phyloP scores from a whole-genome alignment of 768 basidiomycete species.

The Pulveroboletus sp. region DNA sequence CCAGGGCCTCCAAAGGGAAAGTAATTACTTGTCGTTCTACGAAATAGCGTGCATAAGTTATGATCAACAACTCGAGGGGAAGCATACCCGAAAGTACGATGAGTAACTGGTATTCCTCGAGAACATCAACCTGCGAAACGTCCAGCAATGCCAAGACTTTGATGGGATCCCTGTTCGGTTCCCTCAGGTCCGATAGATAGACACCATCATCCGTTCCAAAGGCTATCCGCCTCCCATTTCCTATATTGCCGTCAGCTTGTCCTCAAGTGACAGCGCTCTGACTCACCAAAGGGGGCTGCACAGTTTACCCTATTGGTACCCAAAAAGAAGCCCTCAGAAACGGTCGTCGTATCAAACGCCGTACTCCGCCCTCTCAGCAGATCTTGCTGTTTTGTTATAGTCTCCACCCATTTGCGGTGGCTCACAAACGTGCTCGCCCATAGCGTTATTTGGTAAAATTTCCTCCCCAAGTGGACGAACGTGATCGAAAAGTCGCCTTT shows the following conservation, averaged over 20 bases:
- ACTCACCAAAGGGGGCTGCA: conserved; percentile 82
- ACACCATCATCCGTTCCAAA: conserved; percentile 99
- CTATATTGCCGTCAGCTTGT: conserved; percentile 38
- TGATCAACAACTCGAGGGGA: neutral
- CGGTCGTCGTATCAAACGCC: conserved; percentile 80
- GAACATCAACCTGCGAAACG: conserved; percentile 92
- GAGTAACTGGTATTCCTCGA: conserved; percentile 93
- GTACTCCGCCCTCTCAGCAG: conserved; percentile 76
- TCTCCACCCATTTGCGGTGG: conserved; percentile 93
- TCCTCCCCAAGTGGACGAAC: conserved; percentile 90
- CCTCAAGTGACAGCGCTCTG: neutral
- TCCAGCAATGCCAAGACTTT: conserved; percentile 88
- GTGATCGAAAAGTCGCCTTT: conserved; percentile 92
- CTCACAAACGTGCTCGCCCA: conserved; percentile 85
- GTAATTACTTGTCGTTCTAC: conserved; percentile 94
- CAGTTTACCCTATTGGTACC: conserved; percentile 89
- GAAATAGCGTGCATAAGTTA: neutral
- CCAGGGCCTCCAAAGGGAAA: conserved; percentile 90
- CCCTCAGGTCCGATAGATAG: conserved; percentile 86
- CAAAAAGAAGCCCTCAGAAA: conserved; percentile 88
- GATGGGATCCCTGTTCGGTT: conserved; percentile 74
- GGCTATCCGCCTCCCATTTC: conserved; percentile 77
- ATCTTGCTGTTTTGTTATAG: conserved; percentile 88
- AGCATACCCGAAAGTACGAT: conserved; percentile 94
- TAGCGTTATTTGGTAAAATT: conserved; percentile 87